Conservation (phyloP, 139 green algal species). For the Limnomonas spitsbergensis region DNA sequence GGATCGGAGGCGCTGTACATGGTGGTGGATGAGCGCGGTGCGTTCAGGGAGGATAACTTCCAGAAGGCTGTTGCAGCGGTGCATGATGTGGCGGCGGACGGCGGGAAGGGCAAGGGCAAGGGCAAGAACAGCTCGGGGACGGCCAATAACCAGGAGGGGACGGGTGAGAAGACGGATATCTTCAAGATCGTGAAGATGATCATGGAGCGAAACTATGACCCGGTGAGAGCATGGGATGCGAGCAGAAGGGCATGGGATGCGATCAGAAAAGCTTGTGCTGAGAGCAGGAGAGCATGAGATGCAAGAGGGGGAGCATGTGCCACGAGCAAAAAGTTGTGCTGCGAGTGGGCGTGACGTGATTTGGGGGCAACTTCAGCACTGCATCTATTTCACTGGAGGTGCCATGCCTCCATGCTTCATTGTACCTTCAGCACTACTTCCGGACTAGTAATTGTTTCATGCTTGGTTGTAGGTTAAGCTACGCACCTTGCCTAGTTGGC, state of each 20-base stretch:
- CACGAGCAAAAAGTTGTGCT: too few relatives aligned
- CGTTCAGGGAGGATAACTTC: constrained; percentile 60
- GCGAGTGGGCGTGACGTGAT: too few relatives aligned
- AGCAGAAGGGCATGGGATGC: not conserved
- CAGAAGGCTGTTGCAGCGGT: constrained; percentile 39
- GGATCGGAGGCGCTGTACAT: constrained; percentile 72
- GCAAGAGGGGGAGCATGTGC: too few relatives aligned
- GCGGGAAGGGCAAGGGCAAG: not conserved
- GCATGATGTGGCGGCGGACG: constrained; percentile 16
- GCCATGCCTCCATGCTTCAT: too few relatives aligned
- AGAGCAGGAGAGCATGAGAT: not conserved
- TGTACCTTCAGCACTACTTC: too few relatives aligned
- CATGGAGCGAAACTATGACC: constrained; percentile 81
- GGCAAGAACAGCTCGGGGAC: not conserved
- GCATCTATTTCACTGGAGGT: too few relatives aligned
- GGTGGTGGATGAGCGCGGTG: constrained; percentile 54
- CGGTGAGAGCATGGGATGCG: too few relatives aligned
- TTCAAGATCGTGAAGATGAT: constrained; percentile 90
- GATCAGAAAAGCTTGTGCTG: too few relatives aligned
- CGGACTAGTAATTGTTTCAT: too few relatives aligned
- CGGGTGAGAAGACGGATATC: constrained; percentile 68
- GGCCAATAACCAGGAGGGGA: not conserved
- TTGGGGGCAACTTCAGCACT: too few relatives aligned
- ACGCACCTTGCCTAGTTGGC: too few relatives aligned
- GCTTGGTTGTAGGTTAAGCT: too few relatives aligned